Conservation (phyloP, 1,139 yeast species). For the Diutina scorzettiae region DNA sequence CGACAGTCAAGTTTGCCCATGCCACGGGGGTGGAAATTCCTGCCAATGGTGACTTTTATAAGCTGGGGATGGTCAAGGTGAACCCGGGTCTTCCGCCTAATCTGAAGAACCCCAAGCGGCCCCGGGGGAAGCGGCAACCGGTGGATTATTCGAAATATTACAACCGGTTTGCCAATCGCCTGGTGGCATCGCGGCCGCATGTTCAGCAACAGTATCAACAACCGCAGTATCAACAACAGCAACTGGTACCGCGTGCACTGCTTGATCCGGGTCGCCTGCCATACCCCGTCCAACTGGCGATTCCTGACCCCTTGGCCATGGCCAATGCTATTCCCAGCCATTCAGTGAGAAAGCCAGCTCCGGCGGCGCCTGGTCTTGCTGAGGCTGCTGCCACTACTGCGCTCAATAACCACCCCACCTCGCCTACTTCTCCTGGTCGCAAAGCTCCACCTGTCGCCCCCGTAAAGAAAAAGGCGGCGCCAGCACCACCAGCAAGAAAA, state of each 20-base stretch:
- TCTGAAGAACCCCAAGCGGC: conserved; percentile 61
- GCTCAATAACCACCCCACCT: conserved; percentile 8
- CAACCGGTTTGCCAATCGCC: conserved; percentile 14
- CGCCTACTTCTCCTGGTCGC: conserved; percentile 16
- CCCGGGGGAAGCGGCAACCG: conserved; percentile 31
- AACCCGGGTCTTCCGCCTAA: conserved; percentile 68
- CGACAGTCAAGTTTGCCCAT: conserved; percentile 55
- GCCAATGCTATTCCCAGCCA: conserved; percentile 8
- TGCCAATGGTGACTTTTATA: conserved; percentile 58
- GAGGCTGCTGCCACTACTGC: conserved; percentile 10
- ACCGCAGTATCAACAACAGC: not conserved
- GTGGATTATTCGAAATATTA: conserved; percentile 36
- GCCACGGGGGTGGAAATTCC: conserved; percentile 35
- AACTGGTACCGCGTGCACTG: not conserved
- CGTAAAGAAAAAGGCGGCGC: conserved; percentile 21
- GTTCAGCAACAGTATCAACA: conserved; percentile 7
- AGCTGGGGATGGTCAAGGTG: conserved; percentile 80
- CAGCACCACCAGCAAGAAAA: conserved; percentile 26
- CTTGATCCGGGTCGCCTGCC: conserved; percentile 9
- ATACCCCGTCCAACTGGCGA: conserved; percentile 14
- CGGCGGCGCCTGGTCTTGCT: conserved; percentile 9
- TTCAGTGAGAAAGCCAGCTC: conserved; percentile 8
- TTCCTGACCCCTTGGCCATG: conserved; percentile 8
- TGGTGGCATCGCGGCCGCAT: conserved; percentile 16
- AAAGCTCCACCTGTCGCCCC: conserved; percentile 16